A percentile compares a stretch with the other conserved stretches of the same genome.
Conservation (phyloP, 1,284 basidiomycete species). For the Exsudoporus floridanus region DNA sequence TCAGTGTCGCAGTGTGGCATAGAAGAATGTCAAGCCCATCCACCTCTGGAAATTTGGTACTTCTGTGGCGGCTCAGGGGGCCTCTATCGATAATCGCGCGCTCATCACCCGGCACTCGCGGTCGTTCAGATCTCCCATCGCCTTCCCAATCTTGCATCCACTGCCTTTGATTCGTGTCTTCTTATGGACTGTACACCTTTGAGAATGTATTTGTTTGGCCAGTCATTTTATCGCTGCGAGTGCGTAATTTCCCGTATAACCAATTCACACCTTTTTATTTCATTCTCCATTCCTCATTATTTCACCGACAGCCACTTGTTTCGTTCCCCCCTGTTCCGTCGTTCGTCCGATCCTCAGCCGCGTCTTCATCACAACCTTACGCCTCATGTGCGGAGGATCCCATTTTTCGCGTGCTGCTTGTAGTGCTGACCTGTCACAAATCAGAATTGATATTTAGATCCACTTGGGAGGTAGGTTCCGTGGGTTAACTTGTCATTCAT, state of each 20-base stretch:
- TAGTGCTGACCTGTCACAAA: conserved; percentile 5
- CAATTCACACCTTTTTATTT: conserved; percentile 3
- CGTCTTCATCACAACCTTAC: conserved; percentile 5
- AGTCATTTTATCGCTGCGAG: conserved; percentile 2
- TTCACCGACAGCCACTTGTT: background rate
- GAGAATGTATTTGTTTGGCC: conserved; percentile 1
- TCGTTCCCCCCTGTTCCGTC: background rate
- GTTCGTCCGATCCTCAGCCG: conserved; percentile 2
- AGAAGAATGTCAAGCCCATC: conserved; percentile 23
- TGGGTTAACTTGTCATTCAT: conserved; percentile 3
- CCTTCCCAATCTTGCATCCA: background rate
- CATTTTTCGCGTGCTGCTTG: conserved; percentile 1
- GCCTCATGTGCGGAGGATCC: conserved; percentile 12
- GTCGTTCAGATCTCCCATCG: background rate
- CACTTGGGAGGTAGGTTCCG: background rate
- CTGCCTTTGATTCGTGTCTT: background rate
- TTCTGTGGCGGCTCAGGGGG: conserved; percentile 32
- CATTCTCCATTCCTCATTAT: background rate
- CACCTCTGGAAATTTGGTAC: conserved; percentile 26
- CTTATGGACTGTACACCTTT: background rate
- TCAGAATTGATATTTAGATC: conserved; percentile 5
- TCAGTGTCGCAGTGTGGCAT: conserved; percentile 19
- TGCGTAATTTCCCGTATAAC: conserved; percentile 8
- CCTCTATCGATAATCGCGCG: conserved; percentile 27
- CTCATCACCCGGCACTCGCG: conserved; percentile 21